Base-by-base conservation (phyloP, 192 early-diverging fungal genomes). In the Geranomyces michiganensis region DNA sequence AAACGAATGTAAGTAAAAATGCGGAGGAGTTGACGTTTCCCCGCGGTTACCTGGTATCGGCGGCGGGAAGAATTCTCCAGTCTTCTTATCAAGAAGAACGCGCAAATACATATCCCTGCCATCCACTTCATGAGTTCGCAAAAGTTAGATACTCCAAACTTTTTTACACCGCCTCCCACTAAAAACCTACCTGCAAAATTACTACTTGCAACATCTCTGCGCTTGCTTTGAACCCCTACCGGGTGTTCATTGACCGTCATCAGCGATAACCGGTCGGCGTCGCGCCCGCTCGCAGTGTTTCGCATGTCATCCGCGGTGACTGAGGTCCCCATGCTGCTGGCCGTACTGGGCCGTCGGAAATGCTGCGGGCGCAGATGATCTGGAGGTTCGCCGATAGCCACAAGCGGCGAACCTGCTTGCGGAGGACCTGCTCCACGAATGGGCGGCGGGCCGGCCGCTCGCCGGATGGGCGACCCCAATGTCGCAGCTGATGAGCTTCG, bases 11-110 rank as follows among this genome's bases (percentile, higher is more conserved):
- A 10, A 13, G 21, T 30, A 32, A 75, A 48, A 22, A 41, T 29
- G 30, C 9, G n/a, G n/a, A n/a, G n/a, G n/a, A n/a, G n/a, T n/a
- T n/a, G n/a, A n/a, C n/a, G 6, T 53, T 5, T 53, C 4, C 24
- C 55, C 14, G 24, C 10, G 10, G 14, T 22, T 68, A 80, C 79
- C 78, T 43, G 67, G 71, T 22, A 84, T 63, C 0, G 81, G 72
- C 29, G 81, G 81, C 21, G 83, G 81, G 55, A 81, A 80, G 33
- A 79, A 58, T 47, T 80, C 69, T 21, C 19, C 10, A 19, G 68
- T 32, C 68, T 85, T 85, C 67, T 83, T 81, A 29, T 78, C 81
- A 3, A 85, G 59, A 15, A 84, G 44, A 3, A 10, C 0, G 24
- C 62, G 29, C 17, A 85, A 36, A 48, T 74, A 56, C 30, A 65